Evolutionary conservation across 345 rosid species (phyloP), one percentile per base, ranked within the genome.

Genomic region (Citrus maxima): DNA sequence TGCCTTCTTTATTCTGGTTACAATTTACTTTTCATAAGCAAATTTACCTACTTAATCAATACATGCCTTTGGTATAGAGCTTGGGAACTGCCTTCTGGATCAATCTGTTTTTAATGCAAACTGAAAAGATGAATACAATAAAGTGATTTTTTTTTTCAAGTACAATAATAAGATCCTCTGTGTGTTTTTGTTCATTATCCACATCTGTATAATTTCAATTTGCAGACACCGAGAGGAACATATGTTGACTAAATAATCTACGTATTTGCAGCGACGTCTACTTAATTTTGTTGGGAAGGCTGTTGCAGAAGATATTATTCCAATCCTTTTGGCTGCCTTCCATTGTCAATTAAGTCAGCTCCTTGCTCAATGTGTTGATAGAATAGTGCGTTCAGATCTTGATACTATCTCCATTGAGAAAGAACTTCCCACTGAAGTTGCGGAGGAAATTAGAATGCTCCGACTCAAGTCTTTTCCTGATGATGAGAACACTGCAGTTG

Each of bases 331-430:
- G 79, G 98, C 83, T 72, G 98, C 97, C 68, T 93, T 88, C 84
- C 95, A 89, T 77, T 96, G 99, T 83, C 89, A 91, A 78, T 82
- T 84, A 77, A 82, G 74, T 78, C 94, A 91, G 79, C 98, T 96
- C 78, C 82, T 89, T 70, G 81, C 80, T 70, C 94, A 87, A 28
- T 96, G 99, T 80, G 82, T 88, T 51, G 95, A 93, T 75, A 90
- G 94, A 88, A 91, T 96, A 46, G 94, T 94, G n/a, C 84, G 88
- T 69, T 96, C 99, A 0, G 92, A 91, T 86, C 87, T 96, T 73
- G 99, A 91, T 54, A 79, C 66, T 79, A 80, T 90, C 79, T 87
- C 84, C 55, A 87, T 94, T 27, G 94, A 94, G 82, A 96, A 91
- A 81, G 97, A 94, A 82, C 91, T 94, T 84, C 97, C 99, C 28